A percentile compares a stretch with the other conserved stretches of the same genome.
Conservation (phyloP, 371 early-diverging fungal species). For the Rhizopus arrhizus region DNA sequence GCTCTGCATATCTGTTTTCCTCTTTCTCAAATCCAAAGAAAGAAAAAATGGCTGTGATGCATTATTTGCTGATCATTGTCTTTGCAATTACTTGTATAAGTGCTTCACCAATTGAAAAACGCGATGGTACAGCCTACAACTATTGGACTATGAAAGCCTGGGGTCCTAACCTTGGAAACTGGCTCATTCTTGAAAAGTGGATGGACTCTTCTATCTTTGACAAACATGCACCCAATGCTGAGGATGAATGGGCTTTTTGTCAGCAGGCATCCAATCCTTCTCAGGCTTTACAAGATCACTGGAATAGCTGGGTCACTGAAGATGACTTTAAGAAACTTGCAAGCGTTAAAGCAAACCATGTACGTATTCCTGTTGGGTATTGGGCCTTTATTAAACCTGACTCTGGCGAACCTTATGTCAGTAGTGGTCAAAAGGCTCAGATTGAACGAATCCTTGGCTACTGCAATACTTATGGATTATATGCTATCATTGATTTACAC, state of each 20-base stretch:
- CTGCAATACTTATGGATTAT: slow-evolving; percentile 50
- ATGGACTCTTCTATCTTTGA: slow-evolving; percentile 46
- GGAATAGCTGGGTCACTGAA: slow-evolving; percentile 52
- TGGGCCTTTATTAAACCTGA: slow-evolving; percentile 50
- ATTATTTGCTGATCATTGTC: not conserved
- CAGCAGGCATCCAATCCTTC: slow-evolving; percentile 35
- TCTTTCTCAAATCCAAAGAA: too few relatives aligned
- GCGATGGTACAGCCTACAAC: slow-evolving; percentile 29
- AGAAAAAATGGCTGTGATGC: too few relatives aligned
- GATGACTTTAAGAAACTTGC: slow-evolving; percentile 41
- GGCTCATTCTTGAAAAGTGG: slow-evolving; percentile 65
- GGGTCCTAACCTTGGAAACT: slow-evolving; percentile 69
- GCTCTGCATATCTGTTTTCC: too few relatives aligned
- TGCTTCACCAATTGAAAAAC: slow-evolving; percentile 23
- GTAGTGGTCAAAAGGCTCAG: slow-evolving; percentile 49
- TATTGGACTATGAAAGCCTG: slow-evolving; percentile 45
- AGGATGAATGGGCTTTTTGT: slow-evolving; percentile 56
- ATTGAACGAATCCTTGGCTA: slow-evolving; percentile 55
- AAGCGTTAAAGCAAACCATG: slow-evolving; percentile 46
- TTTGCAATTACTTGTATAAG: not conserved
- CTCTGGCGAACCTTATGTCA: slow-evolving; percentile 49
- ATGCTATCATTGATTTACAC: slow-evolving; percentile 67
- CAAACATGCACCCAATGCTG: slow-evolving; percentile 28
- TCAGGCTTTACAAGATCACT: slow-evolving; percentile 38
- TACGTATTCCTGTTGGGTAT: slow-evolving; percentile 53